Percentiles rank a stretch among this genome's conserved stretches.
phyloP scores from a whole-genome alignment of 257 asterid genomes.

The Gynochthodes officinalis region DNA sequence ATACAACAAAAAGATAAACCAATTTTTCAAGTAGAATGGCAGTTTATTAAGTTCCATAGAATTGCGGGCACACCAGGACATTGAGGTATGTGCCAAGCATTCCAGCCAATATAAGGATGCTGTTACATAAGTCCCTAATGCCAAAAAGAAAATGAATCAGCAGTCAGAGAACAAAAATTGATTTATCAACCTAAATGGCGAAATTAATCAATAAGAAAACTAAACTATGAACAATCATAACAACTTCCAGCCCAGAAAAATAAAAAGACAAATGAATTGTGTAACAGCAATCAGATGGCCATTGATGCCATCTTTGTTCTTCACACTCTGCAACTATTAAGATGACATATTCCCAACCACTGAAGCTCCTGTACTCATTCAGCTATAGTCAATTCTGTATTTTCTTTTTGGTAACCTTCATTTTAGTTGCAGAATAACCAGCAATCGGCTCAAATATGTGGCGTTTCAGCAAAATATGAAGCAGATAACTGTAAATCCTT shows the following conservation, averaged over 20 bases:
- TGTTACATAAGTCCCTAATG: conserved; percentile 75
- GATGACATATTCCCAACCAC: background rate
- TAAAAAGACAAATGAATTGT: background rate
- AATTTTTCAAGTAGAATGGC: background rate
- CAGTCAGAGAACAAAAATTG: conserved; percentile 10
- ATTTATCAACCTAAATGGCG: background rate
- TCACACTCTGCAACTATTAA: background rate
- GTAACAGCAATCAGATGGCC: background rate
- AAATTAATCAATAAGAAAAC: background rate
- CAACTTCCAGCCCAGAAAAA: background rate
- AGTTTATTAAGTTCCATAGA: conserved; percentile 7
- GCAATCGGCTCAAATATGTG: background rate
- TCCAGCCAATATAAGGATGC: conserved; percentile 69
- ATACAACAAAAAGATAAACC: background rate
- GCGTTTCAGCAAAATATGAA: background rate
- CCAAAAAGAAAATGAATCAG: conserved; percentile 25
- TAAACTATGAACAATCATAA: background rate
- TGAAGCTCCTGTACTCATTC: background rate
- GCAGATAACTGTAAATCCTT: background rate
- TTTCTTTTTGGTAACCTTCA: background rate
- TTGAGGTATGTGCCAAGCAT: conserved; percentile 87
- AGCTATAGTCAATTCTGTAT: background rate
- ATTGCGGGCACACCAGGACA: conserved; percentile 65
- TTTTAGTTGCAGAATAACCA: background rate
- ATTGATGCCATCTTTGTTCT: background rate